Conservation (phyloP, 768 basidiomycete genomes). For the Lentinula raphanica region DNA sequence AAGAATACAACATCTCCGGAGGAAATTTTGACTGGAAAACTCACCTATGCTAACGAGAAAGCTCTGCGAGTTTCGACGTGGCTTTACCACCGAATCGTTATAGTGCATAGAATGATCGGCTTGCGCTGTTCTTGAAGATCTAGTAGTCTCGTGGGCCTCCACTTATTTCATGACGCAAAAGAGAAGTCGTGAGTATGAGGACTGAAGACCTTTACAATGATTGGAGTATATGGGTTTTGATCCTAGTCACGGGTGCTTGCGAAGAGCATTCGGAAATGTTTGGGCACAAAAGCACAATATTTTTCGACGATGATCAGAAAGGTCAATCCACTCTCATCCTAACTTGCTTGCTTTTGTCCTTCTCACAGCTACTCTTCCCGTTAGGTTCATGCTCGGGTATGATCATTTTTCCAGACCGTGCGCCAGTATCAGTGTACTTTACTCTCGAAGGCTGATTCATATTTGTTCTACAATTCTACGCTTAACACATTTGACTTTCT, state of each 20-base stretch:
- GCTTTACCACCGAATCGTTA: conserved; percentile 45
- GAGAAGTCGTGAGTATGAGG: no score
- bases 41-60: conserved; percentile 72
- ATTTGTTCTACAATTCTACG: conserved; percentile 13
- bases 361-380: conserved; percentile 40
- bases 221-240: no score
- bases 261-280: conserved; percentile 77
- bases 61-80: conserved; percentile 73
- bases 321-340: conserved; percentile 31
- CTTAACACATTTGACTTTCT: no score
- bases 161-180: no score
- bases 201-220: no score
- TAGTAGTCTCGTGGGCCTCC: no score
- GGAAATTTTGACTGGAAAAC: conserved; percentile 80
- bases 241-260: no score
- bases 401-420: no score
- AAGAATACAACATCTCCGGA: conserved; percentile 60
- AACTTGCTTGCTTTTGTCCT: no score
- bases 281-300: conserved; percentile 54
- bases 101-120: conserved; percentile 80
- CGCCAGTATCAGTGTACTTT: no score
- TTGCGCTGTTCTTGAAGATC: conserved; percentile 75
- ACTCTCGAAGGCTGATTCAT: no score
- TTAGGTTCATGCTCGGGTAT: conserved; percentile 68
- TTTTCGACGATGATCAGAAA: conserved; percentile 82